Conservation (phyloP, 345 rosid genomes). For the Pistacia integerrima region DNA sequence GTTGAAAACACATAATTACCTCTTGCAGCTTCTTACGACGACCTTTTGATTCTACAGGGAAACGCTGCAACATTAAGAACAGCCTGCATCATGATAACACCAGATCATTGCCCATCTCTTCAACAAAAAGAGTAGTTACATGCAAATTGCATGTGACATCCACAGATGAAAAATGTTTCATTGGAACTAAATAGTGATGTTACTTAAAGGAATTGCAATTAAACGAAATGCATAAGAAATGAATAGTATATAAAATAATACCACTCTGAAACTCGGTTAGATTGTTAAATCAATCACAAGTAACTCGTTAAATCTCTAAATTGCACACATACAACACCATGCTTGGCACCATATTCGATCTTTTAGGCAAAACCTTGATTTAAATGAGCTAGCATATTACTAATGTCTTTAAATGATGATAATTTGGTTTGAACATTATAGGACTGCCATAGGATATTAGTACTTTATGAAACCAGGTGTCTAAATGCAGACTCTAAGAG, state of each 20-base stretch:
- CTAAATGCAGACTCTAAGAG: background rate
- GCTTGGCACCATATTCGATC: background rate
- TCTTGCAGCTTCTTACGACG: slow-evolving; percentile 91
- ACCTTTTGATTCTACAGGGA: slow-evolving; percentile 96
- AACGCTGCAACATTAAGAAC: slow-evolving; percentile 88
- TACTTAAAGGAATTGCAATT: background rate
- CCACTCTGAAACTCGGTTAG: background rate
- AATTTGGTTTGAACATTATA: background rate
- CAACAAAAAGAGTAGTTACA: background rate
- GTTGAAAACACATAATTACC: slow-evolving; percentile 38
- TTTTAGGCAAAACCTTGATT: background rate
- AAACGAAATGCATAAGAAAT: background rate
- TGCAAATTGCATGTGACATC: background rate
- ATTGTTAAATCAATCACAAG: background rate
- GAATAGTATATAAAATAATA: background rate
- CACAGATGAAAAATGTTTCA: background rate
- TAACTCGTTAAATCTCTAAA: background rate
- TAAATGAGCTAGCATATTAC: background rate
- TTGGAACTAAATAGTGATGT: background rate
- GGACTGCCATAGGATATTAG: background rate
- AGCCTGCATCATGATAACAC: slow-evolving; percentile 52
- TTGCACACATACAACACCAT: background rate
- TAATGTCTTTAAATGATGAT: background rate
- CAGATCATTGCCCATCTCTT: background rate
- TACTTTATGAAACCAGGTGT: background rate